These are phyloP conservation scores for Eucalyptus cladocalyx DNA, from an alignment of 345 rosid genomes.

Conservation along the genomic window DNA sequence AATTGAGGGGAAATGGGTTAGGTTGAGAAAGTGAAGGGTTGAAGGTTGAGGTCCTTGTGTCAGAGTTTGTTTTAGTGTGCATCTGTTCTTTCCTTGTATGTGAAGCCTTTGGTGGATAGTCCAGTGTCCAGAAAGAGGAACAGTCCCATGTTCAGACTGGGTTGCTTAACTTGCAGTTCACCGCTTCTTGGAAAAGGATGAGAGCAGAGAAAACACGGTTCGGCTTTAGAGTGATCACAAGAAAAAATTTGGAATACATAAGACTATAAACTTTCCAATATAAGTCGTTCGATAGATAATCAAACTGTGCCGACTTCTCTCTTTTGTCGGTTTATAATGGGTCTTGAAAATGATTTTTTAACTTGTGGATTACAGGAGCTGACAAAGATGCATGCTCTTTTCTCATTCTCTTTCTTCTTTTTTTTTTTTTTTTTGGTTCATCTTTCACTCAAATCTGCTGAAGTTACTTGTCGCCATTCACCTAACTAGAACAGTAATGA, in stretches of 20 bases:
- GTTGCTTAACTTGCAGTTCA: conserved; percentile 53
- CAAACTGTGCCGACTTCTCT: not conserved
- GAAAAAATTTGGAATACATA: not conserved
- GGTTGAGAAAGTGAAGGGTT: conserved; percentile 26
- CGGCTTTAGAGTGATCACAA: not conserved
- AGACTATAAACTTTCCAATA: not conserved
- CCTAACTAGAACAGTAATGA: not conserved
- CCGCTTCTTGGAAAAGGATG: not conserved
- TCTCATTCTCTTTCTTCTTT: not conserved
- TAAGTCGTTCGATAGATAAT: not conserved
- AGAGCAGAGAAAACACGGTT: not conserved
- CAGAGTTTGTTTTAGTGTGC: not conserved
- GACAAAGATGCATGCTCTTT: not conserved
- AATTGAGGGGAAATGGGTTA: conserved; percentile 10
- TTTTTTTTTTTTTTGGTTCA: not conserved
- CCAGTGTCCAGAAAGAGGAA: not conserved
- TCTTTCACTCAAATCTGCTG: not conserved
- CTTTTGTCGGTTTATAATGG: not conserved
- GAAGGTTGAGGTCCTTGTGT: not conserved
- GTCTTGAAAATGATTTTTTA: not conserved
- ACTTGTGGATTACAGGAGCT: not conserved
- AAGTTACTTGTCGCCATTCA: not conserved
- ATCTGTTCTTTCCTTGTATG: conserved; percentile 17
- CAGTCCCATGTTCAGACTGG: not conserved
- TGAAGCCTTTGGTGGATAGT: conserved; percentile 14